Evolutionary conservation across 1,139 yeast genomes (phyloP), one percentile per base, ranked within the genome.

Genomic region (Hyphopichia buzzinii): DNA sequence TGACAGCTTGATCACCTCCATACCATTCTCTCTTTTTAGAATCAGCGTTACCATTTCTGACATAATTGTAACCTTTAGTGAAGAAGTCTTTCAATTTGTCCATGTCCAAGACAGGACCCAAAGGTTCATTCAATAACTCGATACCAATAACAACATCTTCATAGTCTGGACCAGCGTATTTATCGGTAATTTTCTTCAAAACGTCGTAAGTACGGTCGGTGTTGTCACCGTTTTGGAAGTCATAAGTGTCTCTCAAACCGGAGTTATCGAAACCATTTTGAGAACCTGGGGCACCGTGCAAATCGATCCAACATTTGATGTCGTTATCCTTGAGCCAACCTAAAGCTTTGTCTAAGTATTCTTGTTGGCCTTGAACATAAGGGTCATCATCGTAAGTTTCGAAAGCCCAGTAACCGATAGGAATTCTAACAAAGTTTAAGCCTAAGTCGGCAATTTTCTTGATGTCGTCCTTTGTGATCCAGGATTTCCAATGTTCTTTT

Each of bases 361-460:
- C 55, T 37, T 72, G 79, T 64, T 89, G 97, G 17, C 97, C 97
- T 54, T 78, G 82, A 33, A 87, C 95, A 56, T 87, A 90, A 6
- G 97, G 96, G 57, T 92, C 98, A 41, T 67, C 63, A 15, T 66
- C 74, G 39, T 77, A 64, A 30, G 67, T 62, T 34, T 73, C 62
- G 59, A 85, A 92, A 3, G 97, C 97, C 98, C 98, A 90, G 67
- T 90, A 92, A 6, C 97, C 97, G 43, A 90, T 77, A 19, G 97
- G 97, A 41, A 90, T 84, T 50, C 97, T 77, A 26, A 87, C 96
- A 42, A 84, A 72, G 62, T 90, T 90, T 49, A 90, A 73, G 1
- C 97, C 97, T 48, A 76, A 74, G 8, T 56, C 48, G 23, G 74
- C 72, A 39, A 92, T 86, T 39, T 72, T 63, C 34, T 59, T 45